Evolutionary conservation across 192 early-diverging fungal species (phyloP), one percentile per base, ranked within the genome.

Genomic region (Jimgerdemannia flammicorona): DNA sequence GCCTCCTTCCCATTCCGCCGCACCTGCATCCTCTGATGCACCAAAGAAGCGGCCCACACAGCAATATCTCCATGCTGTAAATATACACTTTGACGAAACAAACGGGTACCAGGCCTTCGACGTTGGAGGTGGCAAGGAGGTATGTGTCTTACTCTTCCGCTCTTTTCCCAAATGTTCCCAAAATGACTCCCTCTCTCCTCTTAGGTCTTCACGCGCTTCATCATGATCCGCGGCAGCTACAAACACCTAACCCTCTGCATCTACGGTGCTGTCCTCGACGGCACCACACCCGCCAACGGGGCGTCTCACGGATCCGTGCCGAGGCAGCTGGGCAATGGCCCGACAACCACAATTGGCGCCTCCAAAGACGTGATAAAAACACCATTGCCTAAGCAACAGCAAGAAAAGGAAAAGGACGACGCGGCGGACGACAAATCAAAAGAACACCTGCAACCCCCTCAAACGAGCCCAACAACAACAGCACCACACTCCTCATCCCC

Each of bases 131-230:
- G 44, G 43, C 42, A 70, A 70, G 20, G 75, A 77, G 71, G 75
- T 77, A n/a, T 14, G 40, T 29, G 29, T 29, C 29, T 29, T 29
- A 29, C 29, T 29, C 29, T 29, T 29, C 29, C 29, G 29, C 29
- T 29, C 29, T 29, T 29, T 29, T 29, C 29, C 29, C 29, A 29
- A 29, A 70, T 11, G 20, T 17, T 17, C 1, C 11, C 69, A 70
- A 70, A 70, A 29, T 29, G 29, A 29, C 29, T 29, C 29, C 29
- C 29, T 70, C 14, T 11, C 14, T 70, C 11, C 17, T 20, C 43
- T 8, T 49, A 77, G 75, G 75, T 72, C n/a, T 72, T 72, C 20
- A 77, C 75, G 2, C 71, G 75, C 6, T 77, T 77, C 68, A 77
- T 77, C 43, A 77, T 77, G 29, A 42, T 77, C 14, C 70, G 75